phyloP scores from a whole-genome alignment of 2,329 filamentous ascomycete genomes.

The Byssochlamys sp. region DNA sequence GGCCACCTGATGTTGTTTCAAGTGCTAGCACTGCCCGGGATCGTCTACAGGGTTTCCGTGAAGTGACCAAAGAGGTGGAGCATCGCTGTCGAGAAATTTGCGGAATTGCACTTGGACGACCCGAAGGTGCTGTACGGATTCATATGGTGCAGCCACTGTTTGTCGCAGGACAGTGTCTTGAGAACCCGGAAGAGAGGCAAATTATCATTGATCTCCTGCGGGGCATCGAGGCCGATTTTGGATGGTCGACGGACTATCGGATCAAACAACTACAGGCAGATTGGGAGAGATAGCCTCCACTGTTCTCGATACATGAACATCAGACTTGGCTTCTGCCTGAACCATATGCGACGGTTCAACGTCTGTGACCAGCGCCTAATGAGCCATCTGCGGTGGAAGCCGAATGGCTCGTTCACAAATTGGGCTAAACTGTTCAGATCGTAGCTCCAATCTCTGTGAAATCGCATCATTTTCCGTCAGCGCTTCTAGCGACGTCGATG shows the following conservation, averaged over 20 bases:
- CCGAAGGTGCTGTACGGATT: constrained; percentile 48
- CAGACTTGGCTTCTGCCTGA: background rate
- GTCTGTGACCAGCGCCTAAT: background rate
- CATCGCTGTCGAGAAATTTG: constrained; percentile 50
- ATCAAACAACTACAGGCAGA: constrained; percentile 37
- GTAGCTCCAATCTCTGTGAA: no score
- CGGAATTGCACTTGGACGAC: constrained; percentile 47
- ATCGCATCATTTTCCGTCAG: no score
- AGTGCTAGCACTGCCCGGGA: constrained; percentile 44
- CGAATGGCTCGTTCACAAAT: background rate
- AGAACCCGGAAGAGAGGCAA: constrained; percentile 42
- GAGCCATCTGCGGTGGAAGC: background rate
- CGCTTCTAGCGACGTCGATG: no score
- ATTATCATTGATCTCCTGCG: constrained; percentile 47
- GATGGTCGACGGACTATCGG: constrained; percentile 50
- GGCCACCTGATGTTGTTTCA: constrained; percentile 47
- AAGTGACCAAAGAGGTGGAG: constrained; percentile 47
- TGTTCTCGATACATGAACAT: background rate
- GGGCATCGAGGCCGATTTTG: constrained; percentile 52
- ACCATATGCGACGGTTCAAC: background rate
- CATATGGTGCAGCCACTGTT: constrained; percentile 51
- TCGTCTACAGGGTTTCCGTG: constrained; percentile 47
- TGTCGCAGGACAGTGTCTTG: constrained; percentile 51
- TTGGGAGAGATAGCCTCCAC: constrained; percentile 13
- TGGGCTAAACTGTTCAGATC: no score